A percentile compares a stretch with the other conserved stretches of the same genome.
These are phyloP conservation scores for Arthrobotrys entomopaga DNA, from an alignment of 2,329 filamentous ascomycete genomes.

Conservation along the genomic window DNA sequence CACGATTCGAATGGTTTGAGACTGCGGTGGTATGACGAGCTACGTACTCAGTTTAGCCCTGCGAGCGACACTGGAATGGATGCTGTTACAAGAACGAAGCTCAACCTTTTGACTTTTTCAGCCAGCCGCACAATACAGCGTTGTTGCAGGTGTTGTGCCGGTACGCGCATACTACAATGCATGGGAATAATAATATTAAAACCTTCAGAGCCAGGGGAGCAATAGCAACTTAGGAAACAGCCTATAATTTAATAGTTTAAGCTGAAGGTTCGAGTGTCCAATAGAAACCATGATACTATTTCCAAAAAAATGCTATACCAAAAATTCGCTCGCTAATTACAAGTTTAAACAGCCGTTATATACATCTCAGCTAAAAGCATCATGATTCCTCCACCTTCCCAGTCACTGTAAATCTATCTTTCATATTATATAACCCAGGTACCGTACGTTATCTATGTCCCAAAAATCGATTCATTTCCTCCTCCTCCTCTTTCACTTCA, in stretches of 20 bases:
- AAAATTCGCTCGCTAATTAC: constrained; percentile 17
- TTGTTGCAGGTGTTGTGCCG: background rate
- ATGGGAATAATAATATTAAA: no score
- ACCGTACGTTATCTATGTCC: background rate
- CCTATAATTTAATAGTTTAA: no score
- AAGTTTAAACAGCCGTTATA: constrained; percentile 2
- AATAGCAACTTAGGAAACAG: no score
- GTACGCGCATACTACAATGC: no score
- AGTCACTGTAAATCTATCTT: background rate
- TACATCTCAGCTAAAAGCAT: background rate
- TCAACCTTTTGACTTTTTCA: constrained; percentile 3
- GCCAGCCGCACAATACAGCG: constrained; percentile 16
- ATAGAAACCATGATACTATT: no score
- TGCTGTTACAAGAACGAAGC: constrained; percentile 24
- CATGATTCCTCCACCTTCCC: background rate
- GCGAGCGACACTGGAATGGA: constrained; percentile 26
- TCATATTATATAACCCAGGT: background rate
- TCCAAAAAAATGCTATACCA: background rate
- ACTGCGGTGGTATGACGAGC: background rate
- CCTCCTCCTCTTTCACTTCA: constrained; percentile 20
- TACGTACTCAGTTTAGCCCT: constrained; percentile 10
- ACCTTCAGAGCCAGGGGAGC: no score
- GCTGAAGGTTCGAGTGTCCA: no score
- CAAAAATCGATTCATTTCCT: constrained; percentile 1
- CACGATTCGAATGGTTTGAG: no score